These are phyloP conservation scores for Termitomyces sp. DNA, from an alignment of 768 basidiomycete species.

Conservation along the genomic window DNA sequence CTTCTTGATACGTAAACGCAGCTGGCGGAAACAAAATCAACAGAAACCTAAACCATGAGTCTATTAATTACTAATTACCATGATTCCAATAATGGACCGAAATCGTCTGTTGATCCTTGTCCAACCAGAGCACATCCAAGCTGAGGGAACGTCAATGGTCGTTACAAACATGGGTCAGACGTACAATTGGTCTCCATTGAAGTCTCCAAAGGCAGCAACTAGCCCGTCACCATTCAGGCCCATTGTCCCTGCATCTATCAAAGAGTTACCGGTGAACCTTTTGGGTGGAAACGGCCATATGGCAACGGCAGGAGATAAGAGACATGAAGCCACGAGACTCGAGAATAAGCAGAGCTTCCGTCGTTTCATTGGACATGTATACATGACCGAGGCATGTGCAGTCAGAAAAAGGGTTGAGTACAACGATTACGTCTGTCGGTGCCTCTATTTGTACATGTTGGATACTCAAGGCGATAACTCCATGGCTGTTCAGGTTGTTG, in stretches of 20 bases:
- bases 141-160: constrained; percentile 31
- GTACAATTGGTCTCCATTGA: constrained; percentile 93
- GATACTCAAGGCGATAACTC: background rate
- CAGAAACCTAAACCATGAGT: background rate
- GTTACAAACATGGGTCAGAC: constrained; percentile 20
- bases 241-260: constrained; percentile 75
- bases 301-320: constrained; percentile 7
- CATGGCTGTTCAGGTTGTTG: background rate
- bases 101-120: constrained; percentile 71
- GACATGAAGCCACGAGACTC: constrained; percentile 1
- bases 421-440: background rate
- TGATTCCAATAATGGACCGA: constrained; percentile 80
- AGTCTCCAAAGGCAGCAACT: constrained; percentile 90
- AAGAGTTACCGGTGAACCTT: constrained; percentile 74
- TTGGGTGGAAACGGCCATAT: constrained; percentile 87
- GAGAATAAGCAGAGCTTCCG: background rate
- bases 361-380: constrained; percentile 6
- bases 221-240: constrained; percentile 70
- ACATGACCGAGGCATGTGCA: constrained; percentile 9
- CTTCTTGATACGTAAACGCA: constrained; percentile 48
- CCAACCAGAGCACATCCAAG: constrained; percentile 75
- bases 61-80: constrained; percentile 47
- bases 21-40: constrained; percentile 30
- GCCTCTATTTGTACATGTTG: constrained; percentile 3
- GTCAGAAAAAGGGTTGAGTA: background rate